phyloP scores from a whole-genome alignment of 2,329 filamentous ascomycete species.

The Ophiostoma pallidulum region DNA sequence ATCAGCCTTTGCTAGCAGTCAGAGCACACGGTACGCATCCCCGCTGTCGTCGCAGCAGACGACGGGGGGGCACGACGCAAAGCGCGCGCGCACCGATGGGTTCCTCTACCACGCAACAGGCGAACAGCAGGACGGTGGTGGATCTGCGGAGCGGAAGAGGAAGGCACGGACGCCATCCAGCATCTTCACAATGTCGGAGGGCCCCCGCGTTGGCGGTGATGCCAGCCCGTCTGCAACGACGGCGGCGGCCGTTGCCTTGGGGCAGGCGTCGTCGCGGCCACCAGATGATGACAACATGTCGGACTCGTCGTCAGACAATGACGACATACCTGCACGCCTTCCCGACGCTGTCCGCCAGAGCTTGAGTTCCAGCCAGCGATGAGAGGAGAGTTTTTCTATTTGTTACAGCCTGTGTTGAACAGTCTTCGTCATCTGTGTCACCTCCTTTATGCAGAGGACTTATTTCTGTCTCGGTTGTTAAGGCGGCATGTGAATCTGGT shows the following conservation, averaged over 20 bases:
- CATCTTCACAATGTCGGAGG: neutral
- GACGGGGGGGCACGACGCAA: conserved; percentile 20
- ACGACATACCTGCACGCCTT: conserved; percentile 27
- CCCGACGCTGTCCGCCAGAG: conserved; percentile 24
- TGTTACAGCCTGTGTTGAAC: no score
- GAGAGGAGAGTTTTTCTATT: neutral
- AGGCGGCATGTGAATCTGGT: no score
- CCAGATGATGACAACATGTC: conserved; percentile 28
- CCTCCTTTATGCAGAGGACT: no score
- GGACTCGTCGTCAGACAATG: conserved; percentile 23
- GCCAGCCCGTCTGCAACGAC: conserved; percentile 27
- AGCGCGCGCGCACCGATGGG: conserved; percentile 19
- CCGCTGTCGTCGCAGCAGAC: conserved; percentile 6
- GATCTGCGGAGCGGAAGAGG: neutral
- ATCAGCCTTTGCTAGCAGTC: no score
- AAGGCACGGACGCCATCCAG: neutral
- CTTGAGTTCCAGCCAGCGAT: conserved; percentile 8
- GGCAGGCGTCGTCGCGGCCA: neutral
- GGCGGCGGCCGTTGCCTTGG: neutral
- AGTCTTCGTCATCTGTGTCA: no score
- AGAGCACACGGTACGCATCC: conserved; percentile 9
- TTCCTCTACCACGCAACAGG: neutral
- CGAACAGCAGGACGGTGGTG: neutral
- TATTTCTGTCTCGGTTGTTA: no score
- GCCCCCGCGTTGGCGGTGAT: neutral